phyloP scores from a whole-genome alignment of 345 rosid genomes.

The Alliaria petiolata region DNA sequence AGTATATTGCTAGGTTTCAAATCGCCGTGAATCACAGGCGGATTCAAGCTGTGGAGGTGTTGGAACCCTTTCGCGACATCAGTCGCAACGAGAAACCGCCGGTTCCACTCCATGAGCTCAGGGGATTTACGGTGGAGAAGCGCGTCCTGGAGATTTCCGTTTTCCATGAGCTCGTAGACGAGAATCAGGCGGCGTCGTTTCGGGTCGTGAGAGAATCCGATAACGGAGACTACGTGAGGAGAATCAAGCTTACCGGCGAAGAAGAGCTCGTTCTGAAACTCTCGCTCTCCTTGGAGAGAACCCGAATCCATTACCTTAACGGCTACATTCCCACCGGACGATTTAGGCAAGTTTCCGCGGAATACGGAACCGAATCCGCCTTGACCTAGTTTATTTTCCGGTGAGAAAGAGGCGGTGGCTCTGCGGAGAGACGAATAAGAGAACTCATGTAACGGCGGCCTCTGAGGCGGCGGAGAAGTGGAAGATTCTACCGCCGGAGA shows the following conservation, averaged over 20 bases:
- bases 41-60: constrained; percentile 63
- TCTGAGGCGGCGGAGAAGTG: constrained; percentile 39
- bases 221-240: constrained; percentile 53
- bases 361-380: constrained; percentile 91
- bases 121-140: constrained; percentile 63
- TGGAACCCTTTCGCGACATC: constrained; percentile 74
- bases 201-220: constrained; percentile 69
- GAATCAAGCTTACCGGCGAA: constrained; percentile 70
- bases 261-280: constrained; percentile 87
- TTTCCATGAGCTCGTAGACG: constrained; percentile 79
- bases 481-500: constrained; percentile 5
- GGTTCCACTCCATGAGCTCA: constrained; percentile 63
- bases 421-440: constrained; percentile 57
- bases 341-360: constrained; percentile 45
- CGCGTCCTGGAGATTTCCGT: constrained; percentile 87
- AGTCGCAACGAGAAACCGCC: constrained; percentile 46
- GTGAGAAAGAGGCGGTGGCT: constrained; percentile 54
- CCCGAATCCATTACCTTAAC: constrained; percentile 93
- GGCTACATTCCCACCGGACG: constrained; percentile 42
- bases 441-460: constrained; percentile 48
- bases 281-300: constrained; percentile 89
- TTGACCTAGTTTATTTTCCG: constrained; percentile 57
- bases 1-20: constrained; percentile 82
- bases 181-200: constrained; percentile 64
- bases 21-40: constrained; percentile 85